Percentiles rank a stretch among this genome's conserved stretches.
phyloP scores from a whole-genome alignment of 805 yeast species.

The Starmera pachycereana region DNA sequence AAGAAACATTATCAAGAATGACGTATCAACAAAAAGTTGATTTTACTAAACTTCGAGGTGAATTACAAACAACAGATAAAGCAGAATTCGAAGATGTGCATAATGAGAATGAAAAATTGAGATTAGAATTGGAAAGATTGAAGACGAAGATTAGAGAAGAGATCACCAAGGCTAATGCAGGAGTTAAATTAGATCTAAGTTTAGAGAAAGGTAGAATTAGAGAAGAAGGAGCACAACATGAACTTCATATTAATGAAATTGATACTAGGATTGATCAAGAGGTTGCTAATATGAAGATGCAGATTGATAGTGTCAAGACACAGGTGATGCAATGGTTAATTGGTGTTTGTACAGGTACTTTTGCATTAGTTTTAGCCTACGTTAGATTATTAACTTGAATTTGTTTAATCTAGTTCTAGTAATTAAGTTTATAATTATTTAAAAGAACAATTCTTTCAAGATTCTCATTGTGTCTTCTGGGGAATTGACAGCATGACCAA shows the following conservation, averaged over 20 bases:
- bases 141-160: slow-evolving; percentile 83
- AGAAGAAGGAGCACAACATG: slow-evolving; percentile 89
- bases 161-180: slow-evolving; percentile 80
- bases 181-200: slow-evolving; percentile 82
- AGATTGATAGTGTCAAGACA: slow-evolving; percentile 88
- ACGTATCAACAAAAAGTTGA: slow-evolving; percentile 96
- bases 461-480: slow-evolving; percentile 86
- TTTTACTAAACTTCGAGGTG: slow-evolving; percentile 89
- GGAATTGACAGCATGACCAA: slow-evolving; percentile 85
- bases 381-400: slow-evolving; percentile 61
- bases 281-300: slow-evolving; percentile 88
- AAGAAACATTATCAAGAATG: slow-evolving; percentile 71
- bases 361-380: slow-evolving; percentile 88
- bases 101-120: slow-evolving; percentile 78
- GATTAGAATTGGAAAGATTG: slow-evolving; percentile 77
- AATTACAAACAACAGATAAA: slow-evolving; percentile 77
- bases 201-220: slow-evolving; percentile 92
- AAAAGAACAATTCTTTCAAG: slow-evolving; percentile 68
- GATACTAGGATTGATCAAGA: slow-evolving; percentile 94
- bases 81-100: slow-evolving; percentile 74
- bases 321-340: slow-evolving; percentile 98
- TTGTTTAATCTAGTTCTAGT: background rate
- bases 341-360: slow-evolving; percentile 97
- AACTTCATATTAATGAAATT: slow-evolving; percentile 87
- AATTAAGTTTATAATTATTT: background rate